Conservation (phyloP, 2,329 filamentous ascomycete species). For the Fusarium sp. region DNA sequence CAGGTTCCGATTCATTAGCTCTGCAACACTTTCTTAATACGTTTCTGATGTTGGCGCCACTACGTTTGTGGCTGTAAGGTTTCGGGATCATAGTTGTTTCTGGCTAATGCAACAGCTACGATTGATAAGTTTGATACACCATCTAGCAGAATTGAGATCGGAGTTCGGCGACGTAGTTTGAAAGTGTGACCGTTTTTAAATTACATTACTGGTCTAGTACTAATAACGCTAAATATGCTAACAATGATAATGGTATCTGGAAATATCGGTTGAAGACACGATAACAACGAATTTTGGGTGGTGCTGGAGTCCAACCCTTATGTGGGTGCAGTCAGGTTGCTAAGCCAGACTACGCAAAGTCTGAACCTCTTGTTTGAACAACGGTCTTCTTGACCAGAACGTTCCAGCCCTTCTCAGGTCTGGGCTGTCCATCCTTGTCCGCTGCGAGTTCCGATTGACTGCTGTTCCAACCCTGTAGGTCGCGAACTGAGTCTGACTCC, state of each 20-base stretch:
- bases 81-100: background rate
- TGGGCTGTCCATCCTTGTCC: conserved; percentile 12
- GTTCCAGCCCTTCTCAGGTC: conserved; percentile 38
- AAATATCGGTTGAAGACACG: background rate
- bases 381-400: conserved; percentile 47
- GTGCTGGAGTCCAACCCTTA: background rate
- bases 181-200: background rate
- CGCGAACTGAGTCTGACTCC: conserved; percentile 16
- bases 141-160: background rate
- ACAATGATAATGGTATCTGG: background rate
- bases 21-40: background rate
- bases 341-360: background rate
- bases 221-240: background rate
- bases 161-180: background rate
- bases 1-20: background rate
- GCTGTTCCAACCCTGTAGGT: conserved; percentile 41
- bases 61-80: background rate
- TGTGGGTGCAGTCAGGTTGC: no score
- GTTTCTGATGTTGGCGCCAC: background rate
- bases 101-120: background rate
- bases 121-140: background rate
- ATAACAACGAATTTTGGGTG: background rate
- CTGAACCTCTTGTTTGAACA: conserved; percentile 38
- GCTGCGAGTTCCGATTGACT: conserved; percentile 43
- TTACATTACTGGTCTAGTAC: background rate